Evolutionary conservation across 495 filamentous ascomycete genomes (phyloP), one percentile per base, ranked within the genome.

Genomic region (Hyaloscypha finlandica): DNA sequence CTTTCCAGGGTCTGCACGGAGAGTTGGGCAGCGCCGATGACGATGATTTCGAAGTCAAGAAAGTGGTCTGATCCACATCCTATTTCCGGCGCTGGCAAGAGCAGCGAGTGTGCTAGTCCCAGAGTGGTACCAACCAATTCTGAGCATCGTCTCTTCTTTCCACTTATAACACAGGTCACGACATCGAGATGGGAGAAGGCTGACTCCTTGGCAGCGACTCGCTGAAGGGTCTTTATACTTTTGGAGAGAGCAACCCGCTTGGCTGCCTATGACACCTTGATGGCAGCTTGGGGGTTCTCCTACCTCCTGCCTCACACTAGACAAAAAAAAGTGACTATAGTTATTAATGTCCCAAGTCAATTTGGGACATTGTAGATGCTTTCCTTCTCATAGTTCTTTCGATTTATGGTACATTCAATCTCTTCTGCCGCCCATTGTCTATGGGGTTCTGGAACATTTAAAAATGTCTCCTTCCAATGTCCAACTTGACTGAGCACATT

Each of bases 181-280:
- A 20, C 22, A 61, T 14, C 22, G 37, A 61, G 19, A 22, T 48
- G n/a, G 14, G 6, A 20, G n/a, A 37, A 59, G 29, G 8, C 14
- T 2, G 59, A 31, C 8, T 25, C 30, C 4, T 11, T 59, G 56
- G 9, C 31, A 30, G 19, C 31, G 56, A 32, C 30, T 33, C 2
- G 22, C 6, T 20, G 33, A 22, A 19, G 8, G 19, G 20, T 48
- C 56, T 59, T 59, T 59, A 59, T 59, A 59, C 56, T 32, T 32
- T 37, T 37, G 16, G 6, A 35, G 29, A 33, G 56, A 16, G 31
- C 29, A 20, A 37, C 56, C 56, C 39, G 8, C 30, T 63, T 52
- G 60, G 60, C n/a, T 63, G 53, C 60, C 3, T 25, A 19, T 25
- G 59, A 32, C 30, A 37, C 56, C 56, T 61, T 61, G 59, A 48